These are phyloP conservation scores for Dacryopinax spathularia DNA, from an alignment of 768 basidiomycete genomes.

Conservation along the genomic window DNA sequence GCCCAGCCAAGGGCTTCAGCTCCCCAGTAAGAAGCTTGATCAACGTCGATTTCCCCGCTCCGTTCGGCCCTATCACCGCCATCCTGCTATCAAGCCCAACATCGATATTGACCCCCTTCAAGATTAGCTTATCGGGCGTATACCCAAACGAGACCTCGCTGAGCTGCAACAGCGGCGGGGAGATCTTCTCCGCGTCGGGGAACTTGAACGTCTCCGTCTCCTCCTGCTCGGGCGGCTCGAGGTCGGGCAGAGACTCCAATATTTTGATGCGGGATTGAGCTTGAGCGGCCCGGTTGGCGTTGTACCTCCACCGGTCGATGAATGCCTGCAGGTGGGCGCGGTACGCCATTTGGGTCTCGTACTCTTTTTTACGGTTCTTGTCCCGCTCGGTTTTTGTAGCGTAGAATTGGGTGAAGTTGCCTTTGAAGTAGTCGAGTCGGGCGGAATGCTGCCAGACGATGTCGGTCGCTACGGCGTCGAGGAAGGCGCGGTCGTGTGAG, in stretches of 20 bases:
- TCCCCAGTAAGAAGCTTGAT: slow-evolving; percentile 89
- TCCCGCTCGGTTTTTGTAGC: slow-evolving; percentile 94
- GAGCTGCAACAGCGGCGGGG: slow-evolving; percentile 86
- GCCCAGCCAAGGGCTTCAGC: slow-evolving; percentile 55
- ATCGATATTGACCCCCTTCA: slow-evolving; percentile 74
- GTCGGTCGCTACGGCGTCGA: slow-evolving; percentile 94
- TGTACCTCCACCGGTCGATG: slow-evolving; percentile 97
- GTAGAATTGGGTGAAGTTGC: slow-evolving; percentile 98
- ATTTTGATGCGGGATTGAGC: slow-evolving; percentile 64
- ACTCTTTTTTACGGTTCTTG: slow-evolving; percentile 81
- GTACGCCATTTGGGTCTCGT: slow-evolving; percentile 91
- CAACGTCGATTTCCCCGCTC: slow-evolving; percentile 93
- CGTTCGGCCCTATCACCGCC: slow-evolving; percentile 89
- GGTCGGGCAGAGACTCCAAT: slow-evolving; percentile 78
- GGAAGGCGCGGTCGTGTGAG: slow-evolving; percentile 93
- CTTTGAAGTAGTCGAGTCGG: slow-evolving; percentile 94
- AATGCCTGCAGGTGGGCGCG: slow-evolving; percentile 92
- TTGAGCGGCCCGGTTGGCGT: slow-evolving; percentile 88
- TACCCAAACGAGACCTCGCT: slow-evolving; percentile 87
- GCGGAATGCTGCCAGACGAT: slow-evolving; percentile 93
- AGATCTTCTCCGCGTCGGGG: slow-evolving; percentile 93
- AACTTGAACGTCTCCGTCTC: slow-evolving; percentile 94
- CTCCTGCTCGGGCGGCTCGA: slow-evolving; percentile 83
- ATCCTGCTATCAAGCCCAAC: slow-evolving; percentile 89
- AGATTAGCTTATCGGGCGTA: slow-evolving; percentile 53